Conservation (phyloP, 108 stramenopile species). For the Nitzschia inconspicua region DNA sequence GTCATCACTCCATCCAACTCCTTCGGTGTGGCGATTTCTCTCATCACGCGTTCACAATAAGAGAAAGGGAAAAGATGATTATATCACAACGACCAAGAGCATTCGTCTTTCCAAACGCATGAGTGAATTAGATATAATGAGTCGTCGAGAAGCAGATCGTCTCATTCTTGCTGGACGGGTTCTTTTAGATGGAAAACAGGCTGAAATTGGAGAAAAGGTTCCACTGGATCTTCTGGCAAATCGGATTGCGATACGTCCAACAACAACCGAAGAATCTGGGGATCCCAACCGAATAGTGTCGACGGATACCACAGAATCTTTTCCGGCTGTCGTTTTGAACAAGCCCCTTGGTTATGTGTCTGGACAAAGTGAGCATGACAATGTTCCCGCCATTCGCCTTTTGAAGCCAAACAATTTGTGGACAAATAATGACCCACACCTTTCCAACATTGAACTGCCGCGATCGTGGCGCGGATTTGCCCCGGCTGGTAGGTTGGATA, state of each 20-base stretch:
- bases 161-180: slow-evolving; percentile 43
- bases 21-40: too few species aligned
- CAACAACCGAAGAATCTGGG: background rate
- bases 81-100: background rate
- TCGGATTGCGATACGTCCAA: slow-evolving; percentile 1
- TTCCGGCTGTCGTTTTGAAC: slow-evolving; percentile 73
- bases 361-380: slow-evolving; percentile 59
- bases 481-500: slow-evolving; percentile 72
- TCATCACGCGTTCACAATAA: too few species aligned
- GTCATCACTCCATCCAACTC: too few species aligned
- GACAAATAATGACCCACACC: background rate
- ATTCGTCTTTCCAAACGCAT: slow-evolving; percentile 77
- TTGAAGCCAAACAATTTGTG: slow-evolving; percentile 36
- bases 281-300: background rate
- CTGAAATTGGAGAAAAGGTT: slow-evolving; percentile 51
- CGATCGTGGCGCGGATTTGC: slow-evolving; percentile 49
- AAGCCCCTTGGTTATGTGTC: slow-evolving; percentile 82
- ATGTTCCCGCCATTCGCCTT: slow-evolving; percentile 55
- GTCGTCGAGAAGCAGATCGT: slow-evolving; percentile 70
- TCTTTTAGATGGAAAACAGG: slow-evolving; percentile 38
- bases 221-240: slow-evolving; percentile 3
- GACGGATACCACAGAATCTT: slow-evolving; percentile 3
- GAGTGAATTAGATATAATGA: slow-evolving; percentile 65
- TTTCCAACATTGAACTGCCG: background rate
- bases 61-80: too few species aligned